phyloP scores from a whole-genome alignment of 208 protist species.

The Trypanosoma melophagium region DNA sequence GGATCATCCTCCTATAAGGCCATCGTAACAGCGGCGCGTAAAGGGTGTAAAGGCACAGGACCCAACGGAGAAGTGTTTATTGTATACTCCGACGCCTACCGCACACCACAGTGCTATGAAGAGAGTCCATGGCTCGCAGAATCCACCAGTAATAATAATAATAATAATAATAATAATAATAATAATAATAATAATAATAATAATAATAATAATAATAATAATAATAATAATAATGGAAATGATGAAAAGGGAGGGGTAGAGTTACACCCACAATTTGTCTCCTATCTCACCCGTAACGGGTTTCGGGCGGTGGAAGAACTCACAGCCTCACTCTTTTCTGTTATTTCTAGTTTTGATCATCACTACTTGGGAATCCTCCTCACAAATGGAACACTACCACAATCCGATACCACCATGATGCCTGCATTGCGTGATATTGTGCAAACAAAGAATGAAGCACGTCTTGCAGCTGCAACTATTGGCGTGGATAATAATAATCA shows the following conservation, averaged over 20 bases:
- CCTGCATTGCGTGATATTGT: constrained; percentile 73
- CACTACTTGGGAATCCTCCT: constrained; percentile 74
- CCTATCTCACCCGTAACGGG: constrained; percentile 55
- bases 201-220: not conserved
- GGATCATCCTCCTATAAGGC: not conserved
- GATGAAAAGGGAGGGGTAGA: not conserved
- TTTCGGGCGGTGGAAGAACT: constrained; percentile 78
- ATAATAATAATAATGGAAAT: not conserved
- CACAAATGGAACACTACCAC: constrained; percentile 38
- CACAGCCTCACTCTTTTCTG: constrained; percentile 44
- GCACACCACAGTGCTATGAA: constrained; percentile 62
- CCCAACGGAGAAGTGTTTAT: constrained; percentile 71
- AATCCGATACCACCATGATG: constrained; percentile 52
- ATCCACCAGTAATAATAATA: constrained; percentile 12
- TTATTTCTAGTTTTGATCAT: constrained; percentile 37
- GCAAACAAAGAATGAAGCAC: constrained; percentile 44
- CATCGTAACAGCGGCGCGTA: no score
- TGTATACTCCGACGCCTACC: constrained; percentile 58
- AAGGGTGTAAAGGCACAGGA: constrained; percentile 45
- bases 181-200: not conserved
- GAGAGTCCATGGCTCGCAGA: constrained; percentile 52
- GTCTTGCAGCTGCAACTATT: constrained; percentile 19
- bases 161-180: not conserved
- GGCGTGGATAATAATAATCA: no score
- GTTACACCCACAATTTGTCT: constrained; percentile 39